Conservation (phyloP, 2,329 filamentous ascomycete species). For the Fusarium piperis region DNA sequence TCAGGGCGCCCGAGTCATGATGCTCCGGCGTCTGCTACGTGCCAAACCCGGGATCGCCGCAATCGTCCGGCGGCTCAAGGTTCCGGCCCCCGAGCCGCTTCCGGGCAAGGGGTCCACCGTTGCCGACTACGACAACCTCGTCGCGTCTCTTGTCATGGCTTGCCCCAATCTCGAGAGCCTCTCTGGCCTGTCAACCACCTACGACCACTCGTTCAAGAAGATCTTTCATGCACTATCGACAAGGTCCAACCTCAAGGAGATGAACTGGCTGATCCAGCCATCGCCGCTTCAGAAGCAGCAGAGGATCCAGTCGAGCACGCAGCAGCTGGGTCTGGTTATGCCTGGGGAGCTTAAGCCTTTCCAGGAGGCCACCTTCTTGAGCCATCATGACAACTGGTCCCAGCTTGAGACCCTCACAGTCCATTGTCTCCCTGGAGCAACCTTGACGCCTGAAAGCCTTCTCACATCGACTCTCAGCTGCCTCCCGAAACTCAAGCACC, state of each 20-base stretch:
- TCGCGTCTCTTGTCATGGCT: slow-evolving; percentile 70
- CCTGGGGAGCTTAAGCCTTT: slow-evolving; percentile 41
- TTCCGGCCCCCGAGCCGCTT: slow-evolving; percentile 55
- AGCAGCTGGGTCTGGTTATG: slow-evolving; percentile 45
- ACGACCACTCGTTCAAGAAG: slow-evolving; percentile 65
- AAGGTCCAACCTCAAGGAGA: slow-evolving; percentile 63
- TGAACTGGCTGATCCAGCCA: slow-evolving; percentile 66
- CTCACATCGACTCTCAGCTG: slow-evolving; percentile 60
- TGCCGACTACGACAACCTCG: slow-evolving; percentile 65
- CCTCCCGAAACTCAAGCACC: slow-evolving; percentile 64
- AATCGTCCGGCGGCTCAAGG: slow-evolving; percentile 66
- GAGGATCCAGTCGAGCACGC: slow-evolving; percentile 41
- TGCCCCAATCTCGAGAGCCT: slow-evolving; percentile 72
- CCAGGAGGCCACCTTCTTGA: slow-evolving; percentile 57
- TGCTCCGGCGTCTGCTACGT: slow-evolving; percentile 68
- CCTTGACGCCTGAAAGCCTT: slow-evolving; percentile 61
- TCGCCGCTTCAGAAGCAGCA: slow-evolving; percentile 44
- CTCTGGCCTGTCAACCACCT: slow-evolving; percentile 62
- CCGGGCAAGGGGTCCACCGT: slow-evolving; percentile 48
- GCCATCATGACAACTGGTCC: slow-evolving; percentile 64
- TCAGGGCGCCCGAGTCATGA: slow-evolving; percentile 62
- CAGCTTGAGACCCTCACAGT: slow-evolving; percentile 66
- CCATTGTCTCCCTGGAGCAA: slow-evolving; percentile 66
- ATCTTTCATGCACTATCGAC: slow-evolving; percentile 69
- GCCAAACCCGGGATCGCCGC: slow-evolving; percentile 62